Conservation (phyloP, 1,284 basidiomycete genomes). For the Pseudozyma tsukubaensis region DNA sequence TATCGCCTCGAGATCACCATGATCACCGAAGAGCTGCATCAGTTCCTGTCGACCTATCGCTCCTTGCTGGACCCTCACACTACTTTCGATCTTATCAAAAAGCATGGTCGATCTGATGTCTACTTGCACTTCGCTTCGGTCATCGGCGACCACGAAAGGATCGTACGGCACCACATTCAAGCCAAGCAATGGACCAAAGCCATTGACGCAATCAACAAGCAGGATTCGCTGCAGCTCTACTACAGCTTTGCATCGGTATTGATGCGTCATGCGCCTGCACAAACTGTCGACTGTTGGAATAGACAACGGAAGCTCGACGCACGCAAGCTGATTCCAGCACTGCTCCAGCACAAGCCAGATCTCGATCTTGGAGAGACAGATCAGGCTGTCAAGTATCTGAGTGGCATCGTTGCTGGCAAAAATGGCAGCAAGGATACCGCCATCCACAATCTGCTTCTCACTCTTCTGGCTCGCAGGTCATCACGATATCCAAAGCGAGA, state of each 20-base stretch:
- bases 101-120: slow-evolving; percentile 91
- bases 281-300: slow-evolving; percentile 91
- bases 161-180: slow-evolving; percentile 91
- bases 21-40: slow-evolving; percentile 89
- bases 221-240: slow-evolving; percentile 86
- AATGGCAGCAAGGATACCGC: slow-evolving; percentile 83
- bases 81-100: slow-evolving; percentile 90
- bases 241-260: slow-evolving; percentile 91
- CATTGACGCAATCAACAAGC: slow-evolving; percentile 81
- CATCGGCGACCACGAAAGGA: slow-evolving; percentile 83
- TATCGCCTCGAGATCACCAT: slow-evolving; percentile 82
- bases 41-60: slow-evolving; percentile 84
- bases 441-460: slow-evolving; percentile 93
- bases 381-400: slow-evolving; percentile 87
- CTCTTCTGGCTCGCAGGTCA: slow-evolving; percentile 76
- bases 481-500: slow-evolving; percentile 16
- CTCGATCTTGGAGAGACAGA: slow-evolving; percentile 71
- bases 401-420: slow-evolving; percentile 81
- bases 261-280: slow-evolving; percentile 84
- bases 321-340: slow-evolving; percentile 85
- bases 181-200: slow-evolving; percentile 93
- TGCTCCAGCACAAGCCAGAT: slow-evolving; percentile 79
- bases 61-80: slow-evolving; percentile 84
- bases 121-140: slow-evolving; percentile 88
- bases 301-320: slow-evolving; percentile 83